phyloP scores from a whole-genome alignment of 148 eudicot genomes.

The Camellia japonica region DNA sequence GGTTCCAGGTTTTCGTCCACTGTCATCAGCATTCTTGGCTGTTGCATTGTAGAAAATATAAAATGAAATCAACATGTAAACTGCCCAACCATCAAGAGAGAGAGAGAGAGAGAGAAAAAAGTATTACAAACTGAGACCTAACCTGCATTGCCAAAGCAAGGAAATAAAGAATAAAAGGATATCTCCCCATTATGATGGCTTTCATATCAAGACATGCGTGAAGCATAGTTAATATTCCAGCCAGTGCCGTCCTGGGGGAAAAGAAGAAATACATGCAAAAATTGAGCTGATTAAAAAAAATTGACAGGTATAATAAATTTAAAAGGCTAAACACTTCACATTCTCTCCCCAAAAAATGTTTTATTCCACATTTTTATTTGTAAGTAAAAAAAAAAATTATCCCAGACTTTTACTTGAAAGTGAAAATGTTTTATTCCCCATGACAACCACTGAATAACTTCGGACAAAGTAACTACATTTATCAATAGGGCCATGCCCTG shows the following conservation, averaged over 20 bases:
- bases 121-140: not conserved
- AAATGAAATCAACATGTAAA: not conserved
- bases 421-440: not conserved
- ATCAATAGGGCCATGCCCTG: not conserved
- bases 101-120: not conserved
- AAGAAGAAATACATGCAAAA: not conserved
- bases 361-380: not conserved
- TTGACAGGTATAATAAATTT: not conserved
- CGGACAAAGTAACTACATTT: not conserved
- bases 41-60: conserved; percentile 17
- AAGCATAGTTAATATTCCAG: conserved; percentile 68
- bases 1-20: conserved; percentile 94
- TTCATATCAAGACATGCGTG: conserved; percentile 92
- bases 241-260: conserved; percentile 69
- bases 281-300: not conserved
- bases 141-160: conserved; percentile 95
- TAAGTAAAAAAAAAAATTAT: too few species aligned
- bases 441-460: not conserved
- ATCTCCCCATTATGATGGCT: conserved; percentile 73
- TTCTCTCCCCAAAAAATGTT: not conserved
- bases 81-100: not conserved
- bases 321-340: not conserved
- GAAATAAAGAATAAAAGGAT: conserved; percentile 84
- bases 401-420: not conserved
- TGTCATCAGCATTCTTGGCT: conserved; percentile 95